A percentile compares a stretch with the other conserved stretches of the same genome.
Conservation (phyloP, 2,329 filamentous ascomycete genomes). For the Botrytis tulipae region DNA sequence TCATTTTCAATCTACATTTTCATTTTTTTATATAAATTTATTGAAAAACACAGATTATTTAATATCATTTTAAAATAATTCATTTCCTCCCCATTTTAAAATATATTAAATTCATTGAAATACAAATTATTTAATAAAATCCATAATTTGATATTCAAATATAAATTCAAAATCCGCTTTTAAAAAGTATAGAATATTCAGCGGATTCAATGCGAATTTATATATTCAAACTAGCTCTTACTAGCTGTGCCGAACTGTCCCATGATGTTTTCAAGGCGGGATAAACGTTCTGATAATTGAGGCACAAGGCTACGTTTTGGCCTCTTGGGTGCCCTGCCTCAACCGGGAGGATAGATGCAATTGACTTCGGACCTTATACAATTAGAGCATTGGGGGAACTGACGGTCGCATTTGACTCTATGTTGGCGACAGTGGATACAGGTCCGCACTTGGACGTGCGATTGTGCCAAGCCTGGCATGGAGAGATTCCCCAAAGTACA, state of each 20-base stretch:
- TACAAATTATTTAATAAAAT: too few relatives aligned
- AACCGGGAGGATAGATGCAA: slow-evolving; percentile 6
- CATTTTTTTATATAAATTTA: too few relatives aligned
- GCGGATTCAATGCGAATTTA: too few relatives aligned
- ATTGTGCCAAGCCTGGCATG: slow-evolving; percentile 3
- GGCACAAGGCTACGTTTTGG: slow-evolving; percentile 2
- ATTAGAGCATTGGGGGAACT: slow-evolving; percentile 7
- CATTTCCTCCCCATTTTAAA: too few relatives aligned
- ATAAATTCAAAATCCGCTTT: too few relatives aligned
- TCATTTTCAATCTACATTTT: too few relatives aligned
- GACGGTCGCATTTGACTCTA: slow-evolving; percentile 6
- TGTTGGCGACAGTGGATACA: slow-evolving; percentile 4
- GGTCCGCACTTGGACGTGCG: slow-evolving; percentile 4
- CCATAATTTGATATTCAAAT: too few relatives aligned
- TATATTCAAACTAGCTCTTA: too few relatives aligned
- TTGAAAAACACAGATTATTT: too few relatives aligned
- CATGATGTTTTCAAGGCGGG: slow-evolving; percentile 6
- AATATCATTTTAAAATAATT: too few relatives aligned
- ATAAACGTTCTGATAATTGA: slow-evolving; percentile 9
- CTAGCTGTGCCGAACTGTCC: slow-evolving; percentile 1
- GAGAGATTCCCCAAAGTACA: slow-evolving; percentile 2
- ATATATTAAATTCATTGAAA: too few relatives aligned
- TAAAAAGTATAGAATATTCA: too few relatives aligned
- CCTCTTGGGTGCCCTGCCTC: slow-evolving; percentile 6
- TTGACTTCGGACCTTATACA: slow-evolving; percentile 9